Conservation (phyloP, 192 early-diverging fungal species). For the Funneliformis mosseae region DNA sequence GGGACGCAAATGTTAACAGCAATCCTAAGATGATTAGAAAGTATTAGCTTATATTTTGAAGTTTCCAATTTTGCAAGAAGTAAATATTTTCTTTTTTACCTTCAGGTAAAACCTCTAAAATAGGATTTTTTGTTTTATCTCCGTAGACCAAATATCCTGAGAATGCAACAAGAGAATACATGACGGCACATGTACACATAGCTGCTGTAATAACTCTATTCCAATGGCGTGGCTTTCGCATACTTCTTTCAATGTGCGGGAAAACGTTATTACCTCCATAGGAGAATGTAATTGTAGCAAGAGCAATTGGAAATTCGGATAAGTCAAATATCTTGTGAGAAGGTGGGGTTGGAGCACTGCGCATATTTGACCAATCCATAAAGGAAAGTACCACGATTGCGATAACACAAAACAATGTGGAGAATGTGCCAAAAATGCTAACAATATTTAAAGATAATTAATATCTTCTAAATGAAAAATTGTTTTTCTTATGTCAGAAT, state of each 20-base stretch:
- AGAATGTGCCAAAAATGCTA: slow-evolving; percentile 73
- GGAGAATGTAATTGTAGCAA: slow-evolving; percentile 81
- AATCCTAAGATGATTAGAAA: not conserved
- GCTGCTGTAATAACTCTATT: slow-evolving; percentile 64
- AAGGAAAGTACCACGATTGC: slow-evolving; percentile 69
- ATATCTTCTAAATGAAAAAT: not conserved
- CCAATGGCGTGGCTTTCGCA: slow-evolving; percentile 72
- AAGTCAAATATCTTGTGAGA: slow-evolving; percentile 60
- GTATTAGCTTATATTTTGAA: not conserved
- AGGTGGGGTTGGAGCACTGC: slow-evolving; percentile 35
- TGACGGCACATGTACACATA: slow-evolving; percentile 64
- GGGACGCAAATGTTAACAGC: slow-evolving; percentile 37
- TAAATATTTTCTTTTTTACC: slow-evolving; percentile 33
- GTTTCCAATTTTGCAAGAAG: not conserved
- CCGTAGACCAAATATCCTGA: slow-evolving; percentile 80
- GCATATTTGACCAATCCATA: slow-evolving; percentile 44
- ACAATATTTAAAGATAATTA: slow-evolving; percentile 39
- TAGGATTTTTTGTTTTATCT: slow-evolving; percentile 63
- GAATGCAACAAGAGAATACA: slow-evolving; percentile 71
- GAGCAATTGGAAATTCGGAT: slow-evolving; percentile 70
- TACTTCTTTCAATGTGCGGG: slow-evolving; percentile 81
- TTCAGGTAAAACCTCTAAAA: slow-evolving; percentile 71
- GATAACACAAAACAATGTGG: slow-evolving; percentile 70
- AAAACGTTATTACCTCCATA: slow-evolving; percentile 85
- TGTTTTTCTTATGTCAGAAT: not conserved